Base-by-base conservation (phyloP, 2,329 filamentous ascomycete genomes). In the Fusarium incarnatum region DNA sequence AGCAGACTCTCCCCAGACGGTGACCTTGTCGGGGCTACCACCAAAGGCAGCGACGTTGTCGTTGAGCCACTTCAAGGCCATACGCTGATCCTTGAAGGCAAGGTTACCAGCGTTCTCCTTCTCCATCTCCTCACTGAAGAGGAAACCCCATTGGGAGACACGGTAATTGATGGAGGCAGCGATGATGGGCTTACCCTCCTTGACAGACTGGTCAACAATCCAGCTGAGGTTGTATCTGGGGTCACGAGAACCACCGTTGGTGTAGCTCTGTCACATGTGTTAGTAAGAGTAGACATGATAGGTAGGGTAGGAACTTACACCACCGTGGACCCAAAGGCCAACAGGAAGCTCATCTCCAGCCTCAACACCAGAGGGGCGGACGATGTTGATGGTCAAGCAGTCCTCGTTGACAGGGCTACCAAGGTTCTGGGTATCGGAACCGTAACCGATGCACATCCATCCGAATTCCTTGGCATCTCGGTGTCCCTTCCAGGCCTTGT, bases 171-270 rank as follows among this genome's bases (percentile, higher is more conserved):
- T 78, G 8, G 80, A 82, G 7, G 86, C 83, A 4, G 79, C 84
- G 27, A 87, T 81, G 48, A 87, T 83, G 0, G 84, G 85, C 65
- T 83, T 84, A 57, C 79, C 79, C 45, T 84, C 83, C 41, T 79
- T 73, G 7, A 83, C 80, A 0, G 83, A 82, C 48, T 85, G 83
- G 13, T 82, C 76, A 15, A 91, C 86, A 53, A 91, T 85, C 66
- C 84, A 87, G 40, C 84, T 86, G 60, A 90, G 81, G 74, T 91
- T 91, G 75, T 91, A 91, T 30, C 87, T 82, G 3, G 71, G 72
- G 30, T 75, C 72, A 27, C 64, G 64, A 4, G 69, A 68, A 41
- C 73, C 74, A 18, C 74, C 73, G 23, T 73, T 73, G n/a, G 59
- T 49, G 22, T 73, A 75, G 49, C 73, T 75, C 73, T 75, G 27